Percentiles rank a stretch among this genome's conserved stretches.
phyloP scores from a whole-genome alignment of 257 asterid genomes.

The Rubia yunnanensis region DNA sequence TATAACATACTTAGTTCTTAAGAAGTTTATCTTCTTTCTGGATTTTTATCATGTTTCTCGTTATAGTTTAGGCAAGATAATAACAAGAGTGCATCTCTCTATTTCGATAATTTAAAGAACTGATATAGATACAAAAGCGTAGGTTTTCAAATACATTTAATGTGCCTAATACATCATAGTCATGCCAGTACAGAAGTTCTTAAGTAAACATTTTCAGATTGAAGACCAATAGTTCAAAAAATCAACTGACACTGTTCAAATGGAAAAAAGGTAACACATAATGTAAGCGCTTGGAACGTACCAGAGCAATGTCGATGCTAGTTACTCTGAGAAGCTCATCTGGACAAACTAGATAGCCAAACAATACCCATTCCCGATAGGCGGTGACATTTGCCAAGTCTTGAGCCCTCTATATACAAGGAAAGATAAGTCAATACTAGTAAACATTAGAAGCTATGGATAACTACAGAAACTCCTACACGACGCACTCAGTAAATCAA shows the following conservation, averaged over 20 bases:
- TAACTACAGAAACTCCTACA: conserved; percentile 13
- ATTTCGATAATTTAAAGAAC: not conserved
- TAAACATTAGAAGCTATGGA: conserved; percentile 7
- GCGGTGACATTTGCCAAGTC: conserved; percentile 97
- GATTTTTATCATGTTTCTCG: conserved; percentile 1
- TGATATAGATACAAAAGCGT: not conserved
- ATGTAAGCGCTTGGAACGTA: conserved; percentile 23
- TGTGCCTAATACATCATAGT: not conserved
- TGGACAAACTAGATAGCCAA: conserved; percentile 97
- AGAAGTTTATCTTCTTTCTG: not conserved
- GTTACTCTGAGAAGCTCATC: conserved; percentile 98
- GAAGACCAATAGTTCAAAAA: conserved; percentile 1
- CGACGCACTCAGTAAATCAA: conserved; percentile 14
- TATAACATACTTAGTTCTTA: not conserved
- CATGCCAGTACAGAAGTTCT: not conserved
- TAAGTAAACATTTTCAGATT: not conserved
- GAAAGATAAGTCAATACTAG: conserved; percentile 6
- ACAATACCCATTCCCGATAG: conserved; percentile 90
- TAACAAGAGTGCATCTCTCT: not conserved
- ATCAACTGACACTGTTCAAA: conserved; percentile 3
- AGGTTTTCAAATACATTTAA: not conserved
- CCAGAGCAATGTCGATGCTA: conserved; percentile 97
- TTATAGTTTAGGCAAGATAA: not conserved
- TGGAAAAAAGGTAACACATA: conserved; percentile 12
- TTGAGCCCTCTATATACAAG: conserved; percentile 80